Base-by-base conservation (phyloP, 1,284 basidiomycete genomes). In the Ceratobasidium papillatum region DNA sequence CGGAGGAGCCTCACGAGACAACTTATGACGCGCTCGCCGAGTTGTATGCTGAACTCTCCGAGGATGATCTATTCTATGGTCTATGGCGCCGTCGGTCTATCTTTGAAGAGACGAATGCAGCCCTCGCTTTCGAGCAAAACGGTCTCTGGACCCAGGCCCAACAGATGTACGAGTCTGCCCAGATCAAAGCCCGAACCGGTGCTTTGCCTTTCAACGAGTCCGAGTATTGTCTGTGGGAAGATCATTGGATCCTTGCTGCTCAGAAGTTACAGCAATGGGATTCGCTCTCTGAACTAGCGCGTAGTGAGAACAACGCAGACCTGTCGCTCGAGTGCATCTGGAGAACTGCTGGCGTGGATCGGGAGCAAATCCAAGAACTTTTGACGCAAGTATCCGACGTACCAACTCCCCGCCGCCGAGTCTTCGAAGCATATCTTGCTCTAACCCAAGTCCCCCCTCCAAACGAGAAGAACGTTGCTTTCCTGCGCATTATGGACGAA, bases 231-330 rank as follows among this genome's bases (percentile, higher is more conserved):
- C 85, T 99, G 22, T 99, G 98, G 98, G 98, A 99, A 82, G 98
- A 99, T 81, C 98, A 99, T 82, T 99, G 98, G 98, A 94, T 99
- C 76, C 85, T 98, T 19, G 90, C 96, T 3, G 93, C 96, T 0
- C 94, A 98, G 83, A 99, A 99, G 83, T 85, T 99, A 32, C 98
- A 99, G 81, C 93, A 99, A 80, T 99, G 98, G 98, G 98, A 99
- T 76, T 89, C 94, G 47, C 86, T 99, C 19, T 90, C 94, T 76
- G 96, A 99, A 63, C 88, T 99, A n/a, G 96, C 96, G 1, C 91
- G 92, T 78, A 90, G 88, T 69, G 98, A 99, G 82, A 90, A 90
- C 65, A 98, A 99, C 81, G 90, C 95, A 75, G 98, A 99, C 80
- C 85, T 99, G 52, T 86, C 96, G 78, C 87, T 99, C 61, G 98